Evolutionary conservation across 2,329 filamentous ascomycete genomes (phyloP), one percentile per base, ranked within the genome.

Genomic region (Ophiobolus disseminans): DNA sequence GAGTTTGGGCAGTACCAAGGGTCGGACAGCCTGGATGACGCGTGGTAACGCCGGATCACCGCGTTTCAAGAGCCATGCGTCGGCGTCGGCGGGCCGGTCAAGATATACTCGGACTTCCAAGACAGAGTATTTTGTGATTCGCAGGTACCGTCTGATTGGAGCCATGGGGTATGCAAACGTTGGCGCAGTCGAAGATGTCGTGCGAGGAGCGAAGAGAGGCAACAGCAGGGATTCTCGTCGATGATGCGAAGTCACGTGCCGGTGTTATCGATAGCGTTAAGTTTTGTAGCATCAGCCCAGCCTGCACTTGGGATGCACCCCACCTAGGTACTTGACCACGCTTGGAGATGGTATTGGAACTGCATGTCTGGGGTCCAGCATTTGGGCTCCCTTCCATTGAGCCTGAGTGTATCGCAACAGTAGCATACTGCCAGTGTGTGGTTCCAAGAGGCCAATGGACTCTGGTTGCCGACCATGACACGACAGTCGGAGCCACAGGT

Each of bases 21-120:
- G 93, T 8, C 89, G 88, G 43, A 97, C 86, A 51, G 87, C 88
- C 69, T 90, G 85, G 50, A 99, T 91, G 62, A 97, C 86, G 57
- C 87, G 88, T 30, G 88, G 86, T 11, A 99, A 82, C 13, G 93
- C 83, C 3, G 89, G 86, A 61, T 91, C 80, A 57, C 86, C 85
- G 26, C 88, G 82, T 63, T 89, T 88, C 57, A 96, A 82, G 14
- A 99, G 84, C 86, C 95, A 97, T 66, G 87, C 86, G 58, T 90
- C 84, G 19, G 86, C 85, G 52, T 96, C 85, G 10, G 88, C 85
- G 0, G 94, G 94, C 63, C 93, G 92, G 58, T 97, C 93, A 37
- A 97, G 85, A 74, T 97, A 97, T 60, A 99, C 94, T 58, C 92
- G 91, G 57, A 90, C 91, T 80, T 99, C 94, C n/a, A 99, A 82